Evolutionary conservation across 768 basidiomycete species (phyloP), one percentile per base, ranked within the genome.

Genomic region (Leccinum uliginosum): DNA sequence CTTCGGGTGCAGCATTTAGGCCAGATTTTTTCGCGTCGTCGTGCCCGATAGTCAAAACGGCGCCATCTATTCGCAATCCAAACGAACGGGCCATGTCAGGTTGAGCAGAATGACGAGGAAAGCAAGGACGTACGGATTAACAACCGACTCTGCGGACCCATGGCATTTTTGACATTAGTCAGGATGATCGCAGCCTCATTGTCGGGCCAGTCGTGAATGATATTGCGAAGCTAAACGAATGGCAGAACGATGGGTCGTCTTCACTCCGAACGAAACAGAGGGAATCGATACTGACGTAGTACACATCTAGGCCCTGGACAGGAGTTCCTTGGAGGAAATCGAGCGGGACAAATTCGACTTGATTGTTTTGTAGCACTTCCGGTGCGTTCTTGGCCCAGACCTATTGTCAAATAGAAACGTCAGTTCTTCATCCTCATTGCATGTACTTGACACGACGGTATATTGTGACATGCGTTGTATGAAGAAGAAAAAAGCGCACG

Each of bases 131-230:
- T 38, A 74, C 73, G 69, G 14, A 75, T 69, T 12, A 76, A 52
- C 34, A 76, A 21, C 4, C 67, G 65, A 40, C 71, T 71, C 21
- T 61, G 32, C 2, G 69, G 62, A 14, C 24, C 57, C 71, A 75
- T 71, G 6, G 67, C 71, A 9, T 51, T 60, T 10, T 61, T 58
- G 9, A 75, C 53, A 44, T 69, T 71, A 26, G 59, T 62, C 40
- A 76, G 52, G 49, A 76, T 74, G 6, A 40, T 60, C 11, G 67
- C 44, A 44, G 66, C 70, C 32, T 74, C 70, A 0, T 65, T 62
- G 34, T 73, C 67, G 7, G 73, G 71, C 75, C 74, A 76, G 56
- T 76, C 66, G 47, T 74, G 75, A 19, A 68, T 62, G 29, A 70
- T 67, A 45, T 67, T 62, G 19, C 66, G 69, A 34, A 68, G 59